Evolutionary conservation across 208 protist genomes (phyloP), one percentile per base, ranked within the genome.

Genomic region (Crithidia sp.): DNA sequence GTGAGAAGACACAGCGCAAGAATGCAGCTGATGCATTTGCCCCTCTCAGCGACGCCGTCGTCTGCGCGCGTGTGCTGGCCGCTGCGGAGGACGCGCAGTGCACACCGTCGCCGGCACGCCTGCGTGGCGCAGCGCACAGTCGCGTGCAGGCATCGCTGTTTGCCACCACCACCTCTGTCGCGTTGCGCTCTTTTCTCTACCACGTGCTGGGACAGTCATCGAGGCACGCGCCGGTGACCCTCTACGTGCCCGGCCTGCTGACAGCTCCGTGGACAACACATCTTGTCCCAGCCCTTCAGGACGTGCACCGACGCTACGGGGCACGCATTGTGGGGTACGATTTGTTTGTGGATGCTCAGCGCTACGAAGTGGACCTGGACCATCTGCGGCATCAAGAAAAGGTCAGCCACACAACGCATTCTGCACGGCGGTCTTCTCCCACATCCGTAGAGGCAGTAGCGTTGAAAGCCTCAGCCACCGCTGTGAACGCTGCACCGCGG

Each of bases 181-280:
- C 67, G 16, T 10, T 79, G 6, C 16, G 7, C 6, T 66, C 74
- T 19, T 79, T 71, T 37, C 47, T 74, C 50, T 37, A 37, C 14
- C 55, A 79, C 50, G 13, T 69, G 13, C 40, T 67, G 17, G 9
- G 47, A 3, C 71, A 19, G 37, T 2, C 49, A 28, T 28, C 28
- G 2, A n/a, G 40, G 14, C 37, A 57, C 61, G 50, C 37, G 39
- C 40, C 7, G 28, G 37, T 70, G n/a, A 68, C 66, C 28, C 28
- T 82, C 10, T 73, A 70, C 39, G 54, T 76, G 9, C 76, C 76
- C 36, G 76, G 76, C 7, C 43, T 81, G 12, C 70, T 81, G 58
- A 73, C 64, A 4, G 76, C 69, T 10, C 66, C 72, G 45, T 77
- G 65, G 72, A 69, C 77, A 5, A 74, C 41, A 4, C 72, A 78